Base-by-base conservation (phyloP, 352 stramenopile genomes). In the Pythium monospermum region DNA sequence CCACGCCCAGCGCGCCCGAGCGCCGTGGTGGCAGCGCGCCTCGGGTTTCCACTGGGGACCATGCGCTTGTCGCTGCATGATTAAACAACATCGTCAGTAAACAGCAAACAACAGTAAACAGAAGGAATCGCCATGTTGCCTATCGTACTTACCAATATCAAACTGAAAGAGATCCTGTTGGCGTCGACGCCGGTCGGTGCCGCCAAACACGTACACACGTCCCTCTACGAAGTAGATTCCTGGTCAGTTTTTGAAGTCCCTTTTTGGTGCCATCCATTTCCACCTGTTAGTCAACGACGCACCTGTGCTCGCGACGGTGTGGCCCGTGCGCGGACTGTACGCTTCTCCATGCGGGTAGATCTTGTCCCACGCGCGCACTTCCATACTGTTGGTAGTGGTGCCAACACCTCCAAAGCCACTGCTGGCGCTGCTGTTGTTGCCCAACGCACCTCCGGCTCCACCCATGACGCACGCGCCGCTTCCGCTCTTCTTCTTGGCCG, bases 251-350 rank as follows among this genome's bases (percentile, higher is more conserved):
- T 12, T 81, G 68, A 30, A 76, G 74, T 2, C 77, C 71, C 45
- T 95, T 83, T 19, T 82, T 95, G 54, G 82, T 83, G 12, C 84
- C 84, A 71, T 94, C 93, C 15, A 95, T 76, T 53, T 91, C 92
- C 37, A 95, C 60, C 38, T 54, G 63, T 25, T 69, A 71, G 61
- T 86, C 77, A 86, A 58, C 15, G n/a, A 38, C 57, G 30, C 56
- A 89, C 81, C 69, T 57, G 86, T 79, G 59, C 75, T 78, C 27
- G 85, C 81, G 43, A 93, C 84, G 19, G 82, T 93, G 66, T 95
- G 84, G 16, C 84, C 84, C 27, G 84, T 95, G 37, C 84, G 78
- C 5, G 84, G 81, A 21, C 77, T 92, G 63, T 94, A 95, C 16
- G 80, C 70, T 37, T 92, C 83, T 50, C 83, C 84, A 7, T 81